A percentile compares a stretch with the other conserved stretches of the same genome.
Evolutionary conservation across 2,329 filamentous ascomycete genomes (phyloP).

Genomic region (Alternaria arborescens): DNA sequence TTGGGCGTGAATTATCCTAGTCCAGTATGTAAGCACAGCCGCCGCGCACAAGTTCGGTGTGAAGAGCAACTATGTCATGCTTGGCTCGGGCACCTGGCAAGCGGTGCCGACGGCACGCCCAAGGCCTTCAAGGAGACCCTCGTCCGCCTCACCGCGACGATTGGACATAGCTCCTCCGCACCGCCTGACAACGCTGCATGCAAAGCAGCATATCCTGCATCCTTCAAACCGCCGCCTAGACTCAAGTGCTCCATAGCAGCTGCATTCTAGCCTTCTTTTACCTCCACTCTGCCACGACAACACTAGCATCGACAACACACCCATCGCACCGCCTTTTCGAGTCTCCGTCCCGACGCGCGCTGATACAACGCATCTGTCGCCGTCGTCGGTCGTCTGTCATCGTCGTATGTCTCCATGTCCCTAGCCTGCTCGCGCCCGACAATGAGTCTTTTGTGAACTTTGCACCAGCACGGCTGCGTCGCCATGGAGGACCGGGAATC

Average conservation of each 20-base stretch:
- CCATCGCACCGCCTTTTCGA: constrained; percentile 16
- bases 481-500: constrained; percentile 47
- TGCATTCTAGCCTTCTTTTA: constrained; percentile 15
- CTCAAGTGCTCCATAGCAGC: neutral
- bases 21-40: constrained; percentile 4
- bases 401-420: constrained; percentile 35
- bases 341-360: constrained; percentile 10
- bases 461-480: constrained; percentile 26
- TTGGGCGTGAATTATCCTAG: constrained; percentile 12
- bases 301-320: constrained; percentile 19
- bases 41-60: constrained; percentile 11
- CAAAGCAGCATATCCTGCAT: constrained; percentile 7
- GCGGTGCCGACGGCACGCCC: constrained; percentile 5
- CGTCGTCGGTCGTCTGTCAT: neutral
- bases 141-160: constrained; percentile 18
- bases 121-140: constrained; percentile 11
- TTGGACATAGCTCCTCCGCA: constrained; percentile 16
- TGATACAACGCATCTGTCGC: constrained; percentile 11
- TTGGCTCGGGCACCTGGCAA: constrained; percentile 12
- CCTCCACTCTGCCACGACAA: constrained; percentile 20
- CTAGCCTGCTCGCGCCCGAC: constrained; percentile 32
- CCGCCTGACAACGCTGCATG: constrained; percentile 9
- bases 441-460: constrained; percentile 46
- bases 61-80: constrained; percentile 23
- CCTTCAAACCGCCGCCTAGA: constrained; percentile 9